phyloP scores from a whole-genome alignment of 1,284 basidiomycete genomes.

The Uromyces viciae-fabae region DNA sequence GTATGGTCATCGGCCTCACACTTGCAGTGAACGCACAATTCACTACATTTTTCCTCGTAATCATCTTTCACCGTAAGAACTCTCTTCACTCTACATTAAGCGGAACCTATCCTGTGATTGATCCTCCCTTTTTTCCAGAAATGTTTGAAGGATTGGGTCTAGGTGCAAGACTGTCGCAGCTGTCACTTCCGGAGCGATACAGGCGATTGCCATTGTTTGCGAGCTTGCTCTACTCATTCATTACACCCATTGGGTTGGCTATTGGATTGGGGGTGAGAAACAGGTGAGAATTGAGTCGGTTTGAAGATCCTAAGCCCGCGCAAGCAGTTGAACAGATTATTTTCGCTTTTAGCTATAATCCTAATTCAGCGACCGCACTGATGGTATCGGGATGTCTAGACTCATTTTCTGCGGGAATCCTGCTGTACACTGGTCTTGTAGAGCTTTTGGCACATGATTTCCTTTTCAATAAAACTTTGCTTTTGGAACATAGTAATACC shows the following conservation, averaged over 20 bases:
- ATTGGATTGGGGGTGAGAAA: conserved; percentile 37
- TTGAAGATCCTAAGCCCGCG: not conserved
- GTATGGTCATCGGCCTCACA: conserved; percentile 83
- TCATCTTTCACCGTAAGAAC: conserved; percentile 63
- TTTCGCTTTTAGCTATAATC: conserved; percentile 49
- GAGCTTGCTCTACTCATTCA: conserved; percentile 31
- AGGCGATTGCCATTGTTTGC: not conserved
- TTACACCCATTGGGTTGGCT: conserved; percentile 32
- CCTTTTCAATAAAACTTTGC: conserved; percentile 34
- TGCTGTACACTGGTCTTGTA: conserved; percentile 54
- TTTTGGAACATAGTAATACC: conserved; percentile 25
- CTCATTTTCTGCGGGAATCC: conserved; percentile 53
- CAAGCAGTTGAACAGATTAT: not conserved
- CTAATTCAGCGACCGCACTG: conserved; percentile 51
- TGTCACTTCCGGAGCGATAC: conserved; percentile 5
- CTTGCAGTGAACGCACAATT: conserved; percentile 80
- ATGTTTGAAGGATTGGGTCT: conserved; percentile 42
- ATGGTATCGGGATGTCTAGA: conserved; percentile 53
- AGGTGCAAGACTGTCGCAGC: conserved; percentile 33
- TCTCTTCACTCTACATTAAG: too few species aligned
- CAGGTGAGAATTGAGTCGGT: not conserved
- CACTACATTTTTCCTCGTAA: conserved; percentile 78
- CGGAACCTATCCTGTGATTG: not conserved
- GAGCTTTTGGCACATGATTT: conserved; percentile 48
- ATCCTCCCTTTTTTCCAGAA: conserved; percentile 8